These are phyloP conservation scores for Alternaria hordeiaustralica DNA, from an alignment of 2,329 filamentous ascomycete species.

Conservation along the genomic window DNA sequence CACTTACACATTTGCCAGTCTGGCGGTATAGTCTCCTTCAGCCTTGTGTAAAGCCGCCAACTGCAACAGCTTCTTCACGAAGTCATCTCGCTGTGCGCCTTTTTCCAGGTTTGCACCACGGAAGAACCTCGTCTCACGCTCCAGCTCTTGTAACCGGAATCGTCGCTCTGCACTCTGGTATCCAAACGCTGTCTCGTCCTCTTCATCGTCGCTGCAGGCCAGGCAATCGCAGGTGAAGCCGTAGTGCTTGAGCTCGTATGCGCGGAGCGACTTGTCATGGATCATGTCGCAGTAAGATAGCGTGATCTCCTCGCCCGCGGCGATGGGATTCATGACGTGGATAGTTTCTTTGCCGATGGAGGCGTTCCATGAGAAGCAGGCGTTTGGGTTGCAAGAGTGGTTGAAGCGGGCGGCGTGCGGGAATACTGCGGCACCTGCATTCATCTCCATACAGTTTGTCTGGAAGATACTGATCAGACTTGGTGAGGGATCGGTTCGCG, in stretches of 20 bases:
- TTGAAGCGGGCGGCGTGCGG: constrained; percentile 49
- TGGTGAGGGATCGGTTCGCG: constrained; percentile 26
- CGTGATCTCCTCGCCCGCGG: constrained; percentile 47
- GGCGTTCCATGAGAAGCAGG: constrained; percentile 46
- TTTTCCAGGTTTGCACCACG: constrained; percentile 20
- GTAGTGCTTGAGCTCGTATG: constrained; percentile 45
- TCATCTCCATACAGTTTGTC: constrained; percentile 51
- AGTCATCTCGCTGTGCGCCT: constrained; percentile 18
- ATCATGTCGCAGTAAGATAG: constrained; percentile 48
- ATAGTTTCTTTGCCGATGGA: constrained; percentile 39
- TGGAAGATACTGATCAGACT: constrained; percentile 48
- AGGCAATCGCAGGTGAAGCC: constrained; percentile 48
- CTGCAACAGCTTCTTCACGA: constrained; percentile 33
- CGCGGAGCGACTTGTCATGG: constrained; percentile 35
- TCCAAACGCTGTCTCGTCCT: constrained; percentile 35
- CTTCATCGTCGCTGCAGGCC: constrained; percentile 42
- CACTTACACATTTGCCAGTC: constrained; percentile 38
- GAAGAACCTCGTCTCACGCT: constrained; percentile 33
- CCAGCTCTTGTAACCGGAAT: constrained; percentile 42
- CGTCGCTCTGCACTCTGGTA: constrained; percentile 39
- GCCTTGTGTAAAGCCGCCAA: constrained; percentile 35
- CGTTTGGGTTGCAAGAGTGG: constrained; percentile 52
- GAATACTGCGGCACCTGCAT: constrained; percentile 44
- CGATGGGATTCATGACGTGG: constrained; percentile 44
- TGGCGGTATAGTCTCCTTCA: constrained; percentile 32